A percentile compares a stretch with the other conserved stretches of the same genome.
Conservation (phyloP, 2,329 filamentous ascomycete genomes). For the Penicillium sp. region DNA sequence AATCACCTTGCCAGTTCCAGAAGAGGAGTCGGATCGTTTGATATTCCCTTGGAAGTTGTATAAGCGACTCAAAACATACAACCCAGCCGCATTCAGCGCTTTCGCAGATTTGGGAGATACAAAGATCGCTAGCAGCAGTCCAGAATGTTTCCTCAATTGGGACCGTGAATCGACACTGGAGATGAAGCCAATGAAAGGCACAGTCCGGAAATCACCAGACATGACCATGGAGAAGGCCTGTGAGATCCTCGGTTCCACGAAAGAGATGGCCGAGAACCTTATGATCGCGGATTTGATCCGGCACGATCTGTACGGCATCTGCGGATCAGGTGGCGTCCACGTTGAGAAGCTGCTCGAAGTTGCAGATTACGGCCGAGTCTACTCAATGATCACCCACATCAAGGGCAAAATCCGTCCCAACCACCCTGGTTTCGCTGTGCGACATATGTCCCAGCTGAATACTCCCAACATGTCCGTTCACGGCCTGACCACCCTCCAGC, state of each 20-base stretch:
- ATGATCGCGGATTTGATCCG: conserved; percentile 98
- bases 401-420: conserved; percentile 55
- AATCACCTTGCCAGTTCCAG: conserved; percentile 47
- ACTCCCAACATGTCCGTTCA: conserved; percentile 36
- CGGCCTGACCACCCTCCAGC: conserved; percentile 72
- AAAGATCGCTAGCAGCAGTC: conserved; percentile 78
- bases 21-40: conserved; percentile 22
- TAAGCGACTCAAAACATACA: conserved; percentile 63
- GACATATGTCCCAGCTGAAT: conserved; percentile 29
- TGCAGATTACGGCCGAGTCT: conserved; percentile 88
- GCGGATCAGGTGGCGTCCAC: conserved; percentile 67
- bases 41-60: conserved; percentile 67
- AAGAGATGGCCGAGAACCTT: conserved; percentile 91
- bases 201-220: conserved; percentile 71
- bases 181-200: conserved; percentile 95
- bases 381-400: conserved; percentile 86
- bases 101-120: conserved; percentile 68
- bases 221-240: conserved; percentile 72
- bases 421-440: conserved; percentile 31
- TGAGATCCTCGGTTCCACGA: conserved; percentile 70
- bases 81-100: conserved; percentile 81
- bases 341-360: conserved; percentile 80
- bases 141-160: conserved; percentile 82
- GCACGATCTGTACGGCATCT: conserved; percentile 85
- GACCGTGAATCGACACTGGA: conserved; percentile 46